Evolutionary conservation across 495 filamentous ascomycete species (phyloP).

Genomic region (Xylaria telfairii): DNA sequence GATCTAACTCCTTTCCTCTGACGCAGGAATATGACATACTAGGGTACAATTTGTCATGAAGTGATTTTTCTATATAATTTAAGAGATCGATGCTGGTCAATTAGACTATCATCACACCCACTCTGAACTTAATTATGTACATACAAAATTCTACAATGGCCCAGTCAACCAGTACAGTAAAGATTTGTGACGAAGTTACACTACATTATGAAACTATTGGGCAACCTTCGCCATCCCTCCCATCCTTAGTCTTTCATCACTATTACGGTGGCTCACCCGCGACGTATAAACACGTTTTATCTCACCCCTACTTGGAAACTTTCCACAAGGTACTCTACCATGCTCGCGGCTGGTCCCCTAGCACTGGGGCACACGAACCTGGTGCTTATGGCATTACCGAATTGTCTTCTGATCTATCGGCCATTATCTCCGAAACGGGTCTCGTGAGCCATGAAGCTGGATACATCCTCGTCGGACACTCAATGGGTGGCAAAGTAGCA

Average conservation of each 20-base stretch:
- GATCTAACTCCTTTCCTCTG: neutral
- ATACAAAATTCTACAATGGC: neutral
- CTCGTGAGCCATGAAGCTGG: neutral
- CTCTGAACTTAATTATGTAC: neutral
- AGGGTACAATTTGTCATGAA: neutral
- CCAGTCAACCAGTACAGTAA: neutral
- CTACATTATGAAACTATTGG: conserved; percentile 7
- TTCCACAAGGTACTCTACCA: conserved; percentile 16
- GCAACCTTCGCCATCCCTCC: neutral
- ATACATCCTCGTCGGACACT: conserved; percentile 5
- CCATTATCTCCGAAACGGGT: conserved; percentile 4
- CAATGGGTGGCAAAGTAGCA: conserved; percentile 19
- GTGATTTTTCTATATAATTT: neutral
- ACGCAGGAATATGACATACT: neutral
- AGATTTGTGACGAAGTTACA: neutral
- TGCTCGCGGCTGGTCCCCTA: conserved; percentile 15
- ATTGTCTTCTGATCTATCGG: conserved; percentile 10
- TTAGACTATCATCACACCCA: neutral
- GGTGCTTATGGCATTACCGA: conserved; percentile 6
- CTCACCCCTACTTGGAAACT: neutral
- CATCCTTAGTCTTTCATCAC: conserved; percentile 9
- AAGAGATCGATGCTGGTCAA: neutral
- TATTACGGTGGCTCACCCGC: conserved; percentile 12
- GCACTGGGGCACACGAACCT: conserved; percentile 9
- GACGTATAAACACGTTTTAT: conserved; percentile 3